Evolutionary conservation across 192 early-diverging fungal species (phyloP).

Genomic region (Jimgerdemannia flammicorona): DNA sequence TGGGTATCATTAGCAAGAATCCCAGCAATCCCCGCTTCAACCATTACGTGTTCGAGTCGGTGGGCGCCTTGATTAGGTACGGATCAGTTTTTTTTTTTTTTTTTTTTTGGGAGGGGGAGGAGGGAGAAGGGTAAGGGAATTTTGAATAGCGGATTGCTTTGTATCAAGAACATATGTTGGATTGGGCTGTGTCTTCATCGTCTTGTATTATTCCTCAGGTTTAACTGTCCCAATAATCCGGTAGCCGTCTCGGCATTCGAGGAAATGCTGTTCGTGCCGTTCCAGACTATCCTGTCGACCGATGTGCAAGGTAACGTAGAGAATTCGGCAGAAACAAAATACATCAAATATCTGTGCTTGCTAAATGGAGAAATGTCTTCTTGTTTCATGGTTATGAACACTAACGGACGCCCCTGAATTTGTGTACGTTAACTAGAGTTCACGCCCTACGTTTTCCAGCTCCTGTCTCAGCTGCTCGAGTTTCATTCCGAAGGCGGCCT

Average conservation of each 20-base stretch:
- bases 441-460: constrained; percentile 96
- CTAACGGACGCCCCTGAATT: background rate
- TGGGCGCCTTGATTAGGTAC: constrained; percentile 78
- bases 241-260: constrained; percentile 80
- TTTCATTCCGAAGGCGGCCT: constrained; percentile 64
- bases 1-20: constrained; percentile 85
- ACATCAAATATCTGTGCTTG: too few relatives aligned
- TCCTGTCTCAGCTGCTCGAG: constrained; percentile 84
- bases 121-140: too few relatives aligned
- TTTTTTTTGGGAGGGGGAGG: too few relatives aligned
- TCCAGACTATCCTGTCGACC: constrained; percentile 80
- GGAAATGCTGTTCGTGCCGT: constrained; percentile 79
- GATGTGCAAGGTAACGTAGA: constrained; percentile 58
- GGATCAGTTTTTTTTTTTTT: constrained; percentile 14
- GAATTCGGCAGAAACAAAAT: background rate
- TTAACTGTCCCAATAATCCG: constrained; percentile 70
- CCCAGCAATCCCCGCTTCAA: constrained; percentile 98
- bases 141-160: background rate
- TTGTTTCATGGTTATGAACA: background rate
- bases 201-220: constrained; percentile 41
- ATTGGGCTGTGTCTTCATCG: too few relatives aligned
- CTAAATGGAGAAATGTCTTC: too few relatives aligned
- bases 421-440: constrained; percentile 60
- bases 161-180: background rate
- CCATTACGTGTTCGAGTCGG: constrained; percentile 93